phyloP scores from a whole-genome alignment of 768 basidiomycete species.

The Termitomyces sp. region DNA sequence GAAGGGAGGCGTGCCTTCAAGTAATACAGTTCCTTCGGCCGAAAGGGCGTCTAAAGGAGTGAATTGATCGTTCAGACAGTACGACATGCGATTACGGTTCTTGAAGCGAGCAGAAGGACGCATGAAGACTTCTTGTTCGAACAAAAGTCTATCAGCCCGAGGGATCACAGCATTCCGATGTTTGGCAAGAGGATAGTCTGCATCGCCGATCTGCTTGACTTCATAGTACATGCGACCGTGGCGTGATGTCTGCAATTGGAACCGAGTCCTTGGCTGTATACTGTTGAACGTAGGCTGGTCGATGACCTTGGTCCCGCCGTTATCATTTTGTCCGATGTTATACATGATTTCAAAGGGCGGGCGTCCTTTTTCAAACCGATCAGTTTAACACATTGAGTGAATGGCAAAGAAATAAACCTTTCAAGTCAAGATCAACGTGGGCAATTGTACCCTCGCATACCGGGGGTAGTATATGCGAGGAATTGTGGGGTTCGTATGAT shows the following conservation, averaged over 20 bases:
- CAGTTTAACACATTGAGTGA: not conserved
- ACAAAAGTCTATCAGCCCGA: conserved; percentile 60
- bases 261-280: conserved; percentile 72
- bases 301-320: conserved; percentile 63
- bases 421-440: conserved; percentile 80
- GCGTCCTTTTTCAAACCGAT: conserved; percentile 45
- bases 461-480: conserved; percentile 67
- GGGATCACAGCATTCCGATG: conserved; percentile 60
- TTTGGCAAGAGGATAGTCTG: conserved; percentile 74
- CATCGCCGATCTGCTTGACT: conserved; percentile 84
- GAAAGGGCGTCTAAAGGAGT: conserved; percentile 44
- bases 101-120: conserved; percentile 81
- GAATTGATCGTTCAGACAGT: conserved; percentile 71
- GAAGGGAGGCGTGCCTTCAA: conserved; percentile 89
- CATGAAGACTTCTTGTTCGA: conserved; percentile 81
- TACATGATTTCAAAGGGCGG: conserved; percentile 95
- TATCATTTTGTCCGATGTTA: conserved; percentile 70
- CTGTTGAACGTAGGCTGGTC: conserved; percentile 82
- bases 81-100: conserved; percentile 57
- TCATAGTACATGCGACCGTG: conserved; percentile 86
- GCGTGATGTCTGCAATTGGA: conserved; percentile 74
- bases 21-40: conserved; percentile 54
- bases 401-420: conserved; percentile 38
- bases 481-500: conserved; percentile 56
- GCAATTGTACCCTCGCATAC: conserved; percentile 81